Base-by-base conservation (phyloP, 1,284 basidiomycete species). In the Microbotryomycetes sp. region DNA sequence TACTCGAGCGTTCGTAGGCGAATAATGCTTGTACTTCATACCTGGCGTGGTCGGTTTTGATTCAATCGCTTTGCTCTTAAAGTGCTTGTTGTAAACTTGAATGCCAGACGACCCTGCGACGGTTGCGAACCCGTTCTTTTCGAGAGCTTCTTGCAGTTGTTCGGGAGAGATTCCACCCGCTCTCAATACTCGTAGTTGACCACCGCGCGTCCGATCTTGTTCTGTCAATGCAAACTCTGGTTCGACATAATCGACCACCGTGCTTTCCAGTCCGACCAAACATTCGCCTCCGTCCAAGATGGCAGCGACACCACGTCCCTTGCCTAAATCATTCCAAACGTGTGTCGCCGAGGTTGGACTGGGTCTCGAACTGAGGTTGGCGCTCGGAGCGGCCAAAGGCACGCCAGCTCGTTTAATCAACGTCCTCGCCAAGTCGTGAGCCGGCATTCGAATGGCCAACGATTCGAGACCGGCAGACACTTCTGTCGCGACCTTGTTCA, bases 1-100 rank as follows among this genome's bases (percentile, higher is more conserved):
- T 27, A 83, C 83, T 23, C 93, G 87, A 2, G 91, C 89, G 13
- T 91, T 84, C 1, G 84, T 79, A 1, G 94, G 94, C 27, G 92
- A 89, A 75, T 99, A 99, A 77, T 99, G 96, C 55, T 88, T 83
- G 75, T 99, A 99, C 77, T 99, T 99, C 93, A 97, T 97, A n/a
- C 96, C 96, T 0, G 96, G 96, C 0, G 96, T 98, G 1, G 91
- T 93, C 1, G 85, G 82, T 52, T 79, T 78, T 24, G 57, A 28
- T 73, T 89, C 86, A 62, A 88, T 78, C 23, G 74, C 76, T 50
- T 81, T 78, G 68, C 88, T 86, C 31, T 76, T 70, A 71, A 85
- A 90, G 74, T 91, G 88, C 23, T 87, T 82, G 56, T 81, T 78
- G 71, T 89, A 85, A 7, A 91, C 87, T 51, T 68, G 64, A 7